Evolutionary conservation across 2,329 filamentous ascomycete genomes (phyloP), one percentile per base, ranked within the genome.

Genomic region (Torrubiella hemipterigena): DNA sequence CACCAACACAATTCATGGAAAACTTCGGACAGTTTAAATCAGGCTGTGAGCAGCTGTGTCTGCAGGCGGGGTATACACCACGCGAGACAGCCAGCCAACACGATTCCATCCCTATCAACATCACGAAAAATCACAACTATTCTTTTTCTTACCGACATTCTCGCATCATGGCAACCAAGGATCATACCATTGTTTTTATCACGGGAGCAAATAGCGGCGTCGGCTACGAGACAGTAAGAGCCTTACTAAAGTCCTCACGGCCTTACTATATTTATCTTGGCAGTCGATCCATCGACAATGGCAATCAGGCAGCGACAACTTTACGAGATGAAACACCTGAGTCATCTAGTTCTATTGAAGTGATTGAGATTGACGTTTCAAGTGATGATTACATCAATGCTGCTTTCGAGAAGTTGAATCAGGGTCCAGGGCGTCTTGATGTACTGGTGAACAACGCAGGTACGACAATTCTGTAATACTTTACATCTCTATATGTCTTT

Each of bases 171-270:
- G 10, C 6, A 24, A 6, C 5, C 10, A 11, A 24, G 14, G 22
- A 40, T 29, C 48, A 43, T 39, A 47, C 47, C 25, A 54, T 70
- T 36, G 47, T 75, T n/a, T 48, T 77, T 26, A 63, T 77, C 38
- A 77, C 73, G 3, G 73, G 74, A 21, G 72, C 59, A 37, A 77
- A 75, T 41, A 74, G 65, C 0, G 73, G 73, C 12, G 61, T 80
- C 14, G 75, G 76, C 3, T 66, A 63, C 22, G 65, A 78, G 40
- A 61, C 58, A 7, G 63, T 76, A 30, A 73, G 67, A 38, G 63
- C 69, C 2, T 52, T 79, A 1, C 53, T 60, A 27, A 39, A 51
- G 9, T 70, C 73, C 0, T 18, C 46, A 1, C 52, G 50, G 7
- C n/a, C 61, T 3, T 77, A 77, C 46, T 56, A 63, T 7, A 59